Evolutionary conservation across 2,329 filamentous ascomycete genomes (phyloP).

Genomic region (Botryotinia narcissicola): DNA sequence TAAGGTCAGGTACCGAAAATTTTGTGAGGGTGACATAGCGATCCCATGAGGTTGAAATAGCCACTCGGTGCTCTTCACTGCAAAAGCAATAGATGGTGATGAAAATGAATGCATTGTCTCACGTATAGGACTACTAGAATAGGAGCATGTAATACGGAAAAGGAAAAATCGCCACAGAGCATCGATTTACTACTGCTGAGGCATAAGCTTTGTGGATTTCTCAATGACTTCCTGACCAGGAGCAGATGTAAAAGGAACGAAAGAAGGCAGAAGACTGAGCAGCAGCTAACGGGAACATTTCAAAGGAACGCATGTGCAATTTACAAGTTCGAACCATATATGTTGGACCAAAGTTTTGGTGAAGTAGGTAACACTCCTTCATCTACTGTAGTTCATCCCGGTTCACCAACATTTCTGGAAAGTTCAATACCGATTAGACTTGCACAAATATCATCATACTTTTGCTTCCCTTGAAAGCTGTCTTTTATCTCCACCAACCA

Average conservation of each 20-base stretch:
- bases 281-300: background rate
- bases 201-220: background rate
- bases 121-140: background rate
- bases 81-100: background rate
- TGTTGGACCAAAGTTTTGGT: background rate
- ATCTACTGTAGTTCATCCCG: background rate
- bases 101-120: fast-evolving
- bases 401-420: too few relatives aligned
- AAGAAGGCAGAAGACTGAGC: background rate
- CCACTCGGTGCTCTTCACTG: background rate
- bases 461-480: background rate
- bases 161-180: background rate
- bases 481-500: background rate
- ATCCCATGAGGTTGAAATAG: background rate
- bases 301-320: background rate
- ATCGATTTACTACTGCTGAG: background rate
- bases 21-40: background rate
- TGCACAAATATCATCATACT: background rate
- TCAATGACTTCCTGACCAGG: background rate
- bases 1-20: background rate
- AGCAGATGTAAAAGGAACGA: background rate
- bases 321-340: background rate
- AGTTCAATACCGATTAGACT: background rate
- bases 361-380: background rate
- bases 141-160: too few relatives aligned